phyloP scores from a whole-genome alignment of 2,329 filamentous ascomycete species.

The Cryoendolithus antarcticus region DNA sequence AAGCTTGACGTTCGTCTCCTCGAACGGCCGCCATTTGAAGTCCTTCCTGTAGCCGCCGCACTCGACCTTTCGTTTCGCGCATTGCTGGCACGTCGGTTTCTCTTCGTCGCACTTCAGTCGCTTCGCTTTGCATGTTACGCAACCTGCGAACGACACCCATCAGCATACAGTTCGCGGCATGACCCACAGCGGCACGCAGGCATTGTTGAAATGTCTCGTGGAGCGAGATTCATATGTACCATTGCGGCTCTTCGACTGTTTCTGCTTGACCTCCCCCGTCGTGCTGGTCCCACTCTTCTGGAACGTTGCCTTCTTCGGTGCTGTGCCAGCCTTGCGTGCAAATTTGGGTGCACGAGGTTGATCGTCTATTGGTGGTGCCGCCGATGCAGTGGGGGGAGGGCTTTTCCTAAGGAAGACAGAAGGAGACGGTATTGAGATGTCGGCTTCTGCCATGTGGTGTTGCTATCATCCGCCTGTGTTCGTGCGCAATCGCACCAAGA shows the following conservation, averaged over 20 bases:
- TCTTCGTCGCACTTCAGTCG: conserved; percentile 62
- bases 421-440: conserved; percentile 47
- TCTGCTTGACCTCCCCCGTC: conserved; percentile 41
- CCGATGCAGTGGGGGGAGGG: conserved; percentile 13
- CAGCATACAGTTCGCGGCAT: conserved; percentile 7
- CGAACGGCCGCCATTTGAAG: conserved; percentile 63
- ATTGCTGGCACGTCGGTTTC: conserved; percentile 56
- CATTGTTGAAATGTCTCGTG: conserved; percentile 3
- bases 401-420: conserved; percentile 39
- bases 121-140: conserved; percentile 62
- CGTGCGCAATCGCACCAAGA: conserved; percentile 6
- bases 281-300: conserved; percentile 8
- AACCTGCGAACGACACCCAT: conserved; percentile 38
- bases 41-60: conserved; percentile 65
- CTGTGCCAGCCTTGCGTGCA: conserved; percentile 13
- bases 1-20: conserved; percentile 45
- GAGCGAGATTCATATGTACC: conserved; percentile 37
- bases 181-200: background rate
- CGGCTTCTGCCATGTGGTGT: conserved; percentile 36
- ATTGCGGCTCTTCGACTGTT: conserved; percentile 65
- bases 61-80: conserved; percentile 48
- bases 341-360: conserved; percentile 16
- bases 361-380: conserved; percentile 11
- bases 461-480: conserved; percentile 2
- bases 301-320: conserved; percentile 13